These are phyloP conservation scores for Martensiomyces pterosporus DNA, from an alignment of 192 early-diverging fungal genomes.

Conservation along the genomic window DNA sequence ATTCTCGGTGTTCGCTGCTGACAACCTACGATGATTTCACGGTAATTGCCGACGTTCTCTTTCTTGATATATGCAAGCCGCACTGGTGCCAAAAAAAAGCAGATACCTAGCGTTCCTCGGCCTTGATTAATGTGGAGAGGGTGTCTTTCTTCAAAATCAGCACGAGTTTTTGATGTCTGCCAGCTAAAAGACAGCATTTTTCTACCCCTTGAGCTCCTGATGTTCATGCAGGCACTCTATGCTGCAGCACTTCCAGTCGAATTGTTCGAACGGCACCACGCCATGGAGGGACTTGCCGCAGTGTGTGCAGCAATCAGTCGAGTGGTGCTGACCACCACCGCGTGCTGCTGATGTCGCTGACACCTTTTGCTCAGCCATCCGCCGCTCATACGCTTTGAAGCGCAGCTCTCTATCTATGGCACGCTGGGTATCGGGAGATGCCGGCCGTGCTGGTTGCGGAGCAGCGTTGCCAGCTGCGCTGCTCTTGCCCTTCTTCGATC, in stretches of 20 bases:
- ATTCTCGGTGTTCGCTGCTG: no score
- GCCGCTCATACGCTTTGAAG: conserved; percentile 24
- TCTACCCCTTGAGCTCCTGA: no score
- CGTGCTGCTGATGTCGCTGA: conserved; percentile 6
- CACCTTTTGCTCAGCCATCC: no score
- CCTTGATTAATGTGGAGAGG: no score
- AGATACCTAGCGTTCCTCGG: no score
- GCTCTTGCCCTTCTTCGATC: neutral
- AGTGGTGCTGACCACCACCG: neutral
- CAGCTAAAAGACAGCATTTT: no score
- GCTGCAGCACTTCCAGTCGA: conserved; percentile 61
- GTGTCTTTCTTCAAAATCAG: no score
- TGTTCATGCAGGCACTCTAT: conserved; percentile 42
- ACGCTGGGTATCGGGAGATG: conserved; percentile 16
- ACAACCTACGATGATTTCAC: no score
- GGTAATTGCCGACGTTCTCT: no score
- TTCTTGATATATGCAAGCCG: no score
- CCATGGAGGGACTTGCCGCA: conserved; percentile 61
- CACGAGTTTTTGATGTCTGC: no score
- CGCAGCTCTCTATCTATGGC: conserved; percentile 35
- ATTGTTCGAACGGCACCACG: conserved; percentile 69
- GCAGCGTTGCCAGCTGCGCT: neutral
- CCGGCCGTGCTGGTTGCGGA: neutral
- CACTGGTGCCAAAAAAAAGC: no score
- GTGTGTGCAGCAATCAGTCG: conserved; percentile 21